These are phyloP conservation scores for Penicillium subrubescens DNA, from an alignment of 495 filamentous ascomycete species.

Conservation along the genomic window DNA sequence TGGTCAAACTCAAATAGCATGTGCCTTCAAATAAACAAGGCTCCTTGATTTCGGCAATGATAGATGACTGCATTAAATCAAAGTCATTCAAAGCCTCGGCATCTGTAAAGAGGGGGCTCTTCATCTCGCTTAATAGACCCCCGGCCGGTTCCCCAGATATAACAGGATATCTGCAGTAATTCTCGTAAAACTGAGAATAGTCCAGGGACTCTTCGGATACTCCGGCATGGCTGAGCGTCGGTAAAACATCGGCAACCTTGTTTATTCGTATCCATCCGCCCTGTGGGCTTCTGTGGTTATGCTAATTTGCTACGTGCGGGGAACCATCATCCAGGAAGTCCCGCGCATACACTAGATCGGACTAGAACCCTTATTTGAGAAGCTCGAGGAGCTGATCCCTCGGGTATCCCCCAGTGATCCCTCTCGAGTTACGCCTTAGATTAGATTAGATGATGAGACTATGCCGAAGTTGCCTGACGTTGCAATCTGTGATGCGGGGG, in stretches of 20 bases:
- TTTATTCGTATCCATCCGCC: not conserved
- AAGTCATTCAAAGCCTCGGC: not conserved
- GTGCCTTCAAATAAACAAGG: not conserved
- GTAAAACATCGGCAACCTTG: not conserved
- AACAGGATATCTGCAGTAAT: not conserved
- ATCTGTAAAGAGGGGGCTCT: not conserved
- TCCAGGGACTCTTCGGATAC: not conserved
- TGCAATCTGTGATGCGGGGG: slow-evolving; percentile 1
- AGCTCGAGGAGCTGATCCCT: not conserved
- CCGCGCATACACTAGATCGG: not conserved
- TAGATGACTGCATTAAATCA: not conserved
- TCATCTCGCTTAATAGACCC: not conserved
- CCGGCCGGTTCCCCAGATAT: not conserved
- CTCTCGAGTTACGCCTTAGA: not conserved
- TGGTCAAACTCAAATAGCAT: not conserved
- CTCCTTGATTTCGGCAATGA: not conserved
- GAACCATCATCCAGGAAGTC: not conserved
- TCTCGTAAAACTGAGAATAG: not conserved
- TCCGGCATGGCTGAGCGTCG: not conserved
- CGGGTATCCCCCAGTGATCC: not conserved
- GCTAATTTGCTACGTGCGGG: not conserved
- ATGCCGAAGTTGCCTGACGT: not conserved
- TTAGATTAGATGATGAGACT: not conserved
- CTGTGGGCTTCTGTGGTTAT: not conserved
- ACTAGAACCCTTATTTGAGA: not conserved